Evolutionary conservation across 2,329 filamentous ascomycete species (phyloP), one percentile per base, ranked within the genome.

Genomic region (Penicillium digitatum): DNA sequence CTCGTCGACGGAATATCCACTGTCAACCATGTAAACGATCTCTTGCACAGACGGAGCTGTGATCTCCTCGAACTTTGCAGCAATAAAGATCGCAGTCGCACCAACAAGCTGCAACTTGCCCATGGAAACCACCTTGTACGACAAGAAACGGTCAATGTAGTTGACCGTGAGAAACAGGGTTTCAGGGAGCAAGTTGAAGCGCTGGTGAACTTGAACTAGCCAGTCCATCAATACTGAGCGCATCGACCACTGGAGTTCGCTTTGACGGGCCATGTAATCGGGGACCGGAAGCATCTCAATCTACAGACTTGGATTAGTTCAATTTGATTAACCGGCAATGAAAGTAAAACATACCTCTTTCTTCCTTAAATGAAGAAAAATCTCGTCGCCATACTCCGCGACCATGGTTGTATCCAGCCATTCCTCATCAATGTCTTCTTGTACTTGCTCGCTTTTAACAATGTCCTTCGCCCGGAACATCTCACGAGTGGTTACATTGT

Each of bases 231-330:
- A 81, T 22, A 97, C 90, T 6, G 91, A 88, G 44, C 94, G 90
- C 94, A 97, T 99, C 3, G 92, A 96, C 94, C 94, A 99, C 71
- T 96, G 90, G 54, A 99, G 95, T 74, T 97, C 93, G n/a, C 88
- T 87, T 73, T 99, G 94, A 62, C 88, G 86, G 59, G 96, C 90
- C 93, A 99, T 99, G 79, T 99, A 99, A 71, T 94, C 85, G 3
- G 90, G 81, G 67, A 94, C 92, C 1, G 94, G 94, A 38, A 92
- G 80, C 84, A 96, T 88, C 64, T 81, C 86, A 71, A 81, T 83
- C 89, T 90, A 69, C 12, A 29, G 40, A 46, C 27, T 59, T 69
- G 14, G 14, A 34, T 58, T 22, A 59, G 53, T 38, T 35, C 18
- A 27, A 11, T 6, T 7, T 27, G 14, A 3, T 20, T n/a, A 34